Percentiles rank a stretch among this genome's conserved stretches.
Conservation (phyloP, 2,329 filamentous ascomycete species). For the Kalmusia sp. region DNA sequence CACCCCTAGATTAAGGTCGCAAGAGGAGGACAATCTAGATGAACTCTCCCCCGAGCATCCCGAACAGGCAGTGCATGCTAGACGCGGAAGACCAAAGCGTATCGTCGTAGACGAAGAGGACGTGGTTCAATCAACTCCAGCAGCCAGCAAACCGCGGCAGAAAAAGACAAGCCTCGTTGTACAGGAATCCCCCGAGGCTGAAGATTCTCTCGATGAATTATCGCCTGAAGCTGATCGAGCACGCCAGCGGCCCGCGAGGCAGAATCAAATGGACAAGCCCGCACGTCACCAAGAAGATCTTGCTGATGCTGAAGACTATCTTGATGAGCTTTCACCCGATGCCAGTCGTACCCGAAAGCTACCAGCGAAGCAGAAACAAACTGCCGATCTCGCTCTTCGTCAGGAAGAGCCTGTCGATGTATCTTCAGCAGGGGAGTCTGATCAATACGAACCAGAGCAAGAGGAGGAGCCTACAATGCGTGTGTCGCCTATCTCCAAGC, state of each 20-base stretch:
- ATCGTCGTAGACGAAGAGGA: constrained; percentile 6
- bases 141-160: constrained; percentile 13
- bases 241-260: constrained; percentile 7
- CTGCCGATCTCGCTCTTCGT: neutral
- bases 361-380: constrained; percentile 2
- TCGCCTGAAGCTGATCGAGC: constrained; percentile 24
- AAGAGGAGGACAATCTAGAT: too few species aligned
- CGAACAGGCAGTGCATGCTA: constrained; percentile 8
- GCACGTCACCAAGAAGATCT: constrained; percentile 3
- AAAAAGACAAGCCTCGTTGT: constrained; percentile 10
- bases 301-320: constrained; percentile 9
- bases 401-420: constrained; percentile 17
- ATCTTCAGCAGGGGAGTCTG: constrained; percentile 25
- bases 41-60: too few species aligned
- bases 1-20: neutral
- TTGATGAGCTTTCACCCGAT: constrained; percentile 5
- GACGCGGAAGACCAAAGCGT: constrained; percentile 24
- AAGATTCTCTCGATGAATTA: constrained; percentile 25
- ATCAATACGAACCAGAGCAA: constrained; percentile 22
- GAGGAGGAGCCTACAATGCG: constrained; percentile 20
- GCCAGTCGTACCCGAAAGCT: neutral
- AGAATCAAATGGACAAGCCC: neutral
- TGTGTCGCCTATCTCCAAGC: constrained; percentile 17
- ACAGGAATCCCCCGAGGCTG: constrained; percentile 12
- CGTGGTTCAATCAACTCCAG: constrained; percentile 20